These are phyloP conservation scores for Lachnellula arida DNA, from an alignment of 2,329 filamentous ascomycete species.

Conservation along the genomic window DNA sequence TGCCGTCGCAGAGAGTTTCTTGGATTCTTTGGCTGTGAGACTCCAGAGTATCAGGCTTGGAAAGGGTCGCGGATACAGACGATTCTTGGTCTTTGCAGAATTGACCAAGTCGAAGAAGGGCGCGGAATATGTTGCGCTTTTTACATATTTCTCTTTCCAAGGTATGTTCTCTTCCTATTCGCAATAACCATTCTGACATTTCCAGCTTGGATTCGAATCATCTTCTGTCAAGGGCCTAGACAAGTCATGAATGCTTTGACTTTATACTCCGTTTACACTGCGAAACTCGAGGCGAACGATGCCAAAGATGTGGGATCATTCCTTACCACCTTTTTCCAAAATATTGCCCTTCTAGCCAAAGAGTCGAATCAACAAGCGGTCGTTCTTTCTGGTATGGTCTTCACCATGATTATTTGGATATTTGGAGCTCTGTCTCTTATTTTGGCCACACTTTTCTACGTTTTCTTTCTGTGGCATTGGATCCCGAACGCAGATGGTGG, in stretches of 20 bases:
- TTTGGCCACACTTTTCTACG: conserved; percentile 71
- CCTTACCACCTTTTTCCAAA: conserved; percentile 75
- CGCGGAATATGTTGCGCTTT: conserved; percentile 67
- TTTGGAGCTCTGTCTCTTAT: conserved; percentile 73
- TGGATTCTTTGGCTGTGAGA: conserved; percentile 81
- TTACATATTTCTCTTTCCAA: conserved; percentile 65
- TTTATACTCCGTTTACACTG: conserved; percentile 75
- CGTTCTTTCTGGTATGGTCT: conserved; percentile 86
- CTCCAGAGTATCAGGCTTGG: conserved; percentile 78
- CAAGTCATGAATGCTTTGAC: conserved; percentile 89
- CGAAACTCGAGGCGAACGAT: conserved; percentile 61
- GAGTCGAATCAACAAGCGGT: conserved; percentile 73
- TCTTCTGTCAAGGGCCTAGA: conserved; percentile 87
- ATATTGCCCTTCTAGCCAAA: conserved; percentile 68
- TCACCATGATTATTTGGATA: conserved; percentile 85
- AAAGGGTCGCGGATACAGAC: conserved; percentile 72
- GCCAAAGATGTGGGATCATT: conserved; percentile 54
- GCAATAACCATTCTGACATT: conserved; percentile 12
- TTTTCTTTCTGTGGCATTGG: conserved; percentile 89
- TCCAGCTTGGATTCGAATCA: conserved; percentile 76
- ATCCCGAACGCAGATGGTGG: conserved; percentile 79
- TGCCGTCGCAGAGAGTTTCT: conserved; percentile 85
- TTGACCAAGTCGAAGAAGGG: conserved; percentile 69
- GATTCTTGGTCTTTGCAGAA: conserved; percentile 71
- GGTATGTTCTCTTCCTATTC: conserved; percentile 38